Conservation (phyloP, 1,284 basidiomycete genomes). For the Rhodotorula mucilaginosa region DNA sequence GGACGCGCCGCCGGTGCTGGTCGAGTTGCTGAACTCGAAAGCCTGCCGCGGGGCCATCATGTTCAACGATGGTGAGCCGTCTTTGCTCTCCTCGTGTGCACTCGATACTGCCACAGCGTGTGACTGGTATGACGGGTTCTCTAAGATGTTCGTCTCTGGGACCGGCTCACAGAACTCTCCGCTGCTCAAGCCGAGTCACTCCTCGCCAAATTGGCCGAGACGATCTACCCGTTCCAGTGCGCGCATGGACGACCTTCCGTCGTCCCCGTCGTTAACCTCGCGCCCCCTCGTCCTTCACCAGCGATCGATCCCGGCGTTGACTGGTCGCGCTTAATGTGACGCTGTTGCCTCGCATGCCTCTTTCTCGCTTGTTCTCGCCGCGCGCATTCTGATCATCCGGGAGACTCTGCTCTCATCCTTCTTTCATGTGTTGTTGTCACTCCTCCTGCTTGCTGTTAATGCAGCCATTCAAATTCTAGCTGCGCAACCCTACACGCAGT, state of each 20-base stretch:
- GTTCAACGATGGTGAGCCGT: constrained; percentile 71
- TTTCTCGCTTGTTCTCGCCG: background rate
- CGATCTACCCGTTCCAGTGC: constrained; percentile 84
- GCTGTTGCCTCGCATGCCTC: background rate
- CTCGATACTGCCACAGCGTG: background rate
- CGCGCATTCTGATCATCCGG: too few relatives aligned
- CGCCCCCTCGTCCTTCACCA: background rate
- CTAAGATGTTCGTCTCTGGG: too few relatives aligned
- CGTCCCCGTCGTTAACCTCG: constrained; percentile 48
- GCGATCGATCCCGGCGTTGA: background rate
- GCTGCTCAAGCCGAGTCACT: constrained; percentile 67
- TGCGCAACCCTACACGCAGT: too few relatives aligned
- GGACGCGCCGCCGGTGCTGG: constrained; percentile 71
- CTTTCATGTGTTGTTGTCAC: too few relatives aligned
- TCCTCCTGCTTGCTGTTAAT: too few relatives aligned
- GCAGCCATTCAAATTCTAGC: too few relatives aligned
- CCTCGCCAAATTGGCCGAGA: constrained; percentile 63
- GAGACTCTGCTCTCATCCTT: too few relatives aligned
- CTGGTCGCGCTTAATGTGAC: constrained; percentile 10
- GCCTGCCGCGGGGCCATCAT: constrained; percentile 93
- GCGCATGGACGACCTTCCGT: constrained; percentile 69
- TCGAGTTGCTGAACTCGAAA: constrained; percentile 84
- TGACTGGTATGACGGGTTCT: too few relatives aligned
- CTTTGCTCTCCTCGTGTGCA: too few relatives aligned
- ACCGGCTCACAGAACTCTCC: constrained; percentile 53